These are phyloP conservation scores for Dipteronia sinensis DNA, from an alignment of 345 rosid species.

Conservation along the genomic window DNA sequence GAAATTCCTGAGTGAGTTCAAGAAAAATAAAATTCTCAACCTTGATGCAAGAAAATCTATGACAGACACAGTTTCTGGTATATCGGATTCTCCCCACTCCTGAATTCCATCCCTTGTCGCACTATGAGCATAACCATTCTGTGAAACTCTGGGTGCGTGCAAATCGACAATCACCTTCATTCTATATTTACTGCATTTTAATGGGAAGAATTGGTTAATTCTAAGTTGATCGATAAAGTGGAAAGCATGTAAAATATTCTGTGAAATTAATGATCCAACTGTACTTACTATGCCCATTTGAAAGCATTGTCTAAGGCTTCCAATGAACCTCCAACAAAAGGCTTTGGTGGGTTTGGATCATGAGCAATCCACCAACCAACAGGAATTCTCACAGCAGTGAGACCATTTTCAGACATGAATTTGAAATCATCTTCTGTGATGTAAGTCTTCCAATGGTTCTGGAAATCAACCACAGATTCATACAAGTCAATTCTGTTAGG, in stretches of 20 bases:
- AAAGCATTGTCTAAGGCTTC: constrained; percentile 40
- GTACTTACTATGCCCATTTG: constrained; percentile 36
- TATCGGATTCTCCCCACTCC: constrained; percentile 43
- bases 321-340: constrained; percentile 38
- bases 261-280: neutral
- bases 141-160: constrained; percentile 36
- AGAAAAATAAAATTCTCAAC: neutral
- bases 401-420: constrained; percentile 37
- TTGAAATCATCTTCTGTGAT: constrained; percentile 37
- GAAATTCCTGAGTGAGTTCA: neutral
- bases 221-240: neutral
- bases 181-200: constrained; percentile 25
- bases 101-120: constrained; percentile 41
- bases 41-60: constrained; percentile 41
- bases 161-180: constrained; percentile 39
- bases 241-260: neutral
- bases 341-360: constrained; percentile 39
- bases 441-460: constrained; percentile 42
- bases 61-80: constrained; percentile 33
- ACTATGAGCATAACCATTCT: constrained; percentile 40
- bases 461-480: neutral
- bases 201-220: neutral
- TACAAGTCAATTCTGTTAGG: neutral
- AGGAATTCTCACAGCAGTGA: constrained; percentile 42
- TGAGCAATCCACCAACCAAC: constrained; percentile 46